Evolutionary conservation across 2,329 filamentous ascomycete species (phyloP).

Genomic region (Aspergillus sp.): DNA sequence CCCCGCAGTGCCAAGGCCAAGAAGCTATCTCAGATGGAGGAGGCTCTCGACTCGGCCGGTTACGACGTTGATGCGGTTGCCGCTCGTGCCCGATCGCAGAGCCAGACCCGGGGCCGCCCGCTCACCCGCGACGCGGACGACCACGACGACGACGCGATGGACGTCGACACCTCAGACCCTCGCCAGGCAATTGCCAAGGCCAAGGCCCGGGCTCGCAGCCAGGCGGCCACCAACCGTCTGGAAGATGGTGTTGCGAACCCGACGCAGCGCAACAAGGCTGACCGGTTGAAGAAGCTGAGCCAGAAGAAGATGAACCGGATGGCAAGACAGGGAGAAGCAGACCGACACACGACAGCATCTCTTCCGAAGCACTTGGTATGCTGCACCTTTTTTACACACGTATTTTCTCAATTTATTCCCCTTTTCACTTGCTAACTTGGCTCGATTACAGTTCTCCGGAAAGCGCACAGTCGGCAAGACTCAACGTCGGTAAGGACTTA

Average conservation of each 20-base stretch:
- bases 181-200: constrained; percentile 53
- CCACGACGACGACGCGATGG: constrained; percentile 65
- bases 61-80: constrained; percentile 71
- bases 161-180: constrained; percentile 33
- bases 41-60: constrained; percentile 74
- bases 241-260: constrained; percentile 56
- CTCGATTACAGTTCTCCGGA: constrained; percentile 58
- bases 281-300: constrained; percentile 75
- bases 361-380: constrained; percentile 85
- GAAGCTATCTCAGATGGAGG: constrained; percentile 78
- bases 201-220: constrained; percentile 59
- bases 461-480: constrained; percentile 95
- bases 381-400: constrained; percentile 15
- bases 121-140: constrained; percentile 57
- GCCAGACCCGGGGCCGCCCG: constrained; percentile 59
- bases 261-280: constrained; percentile 63
- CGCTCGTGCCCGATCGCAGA: constrained; percentile 60
- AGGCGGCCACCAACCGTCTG: constrained; percentile 42
- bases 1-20: constrained; percentile 74
- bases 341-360: constrained; percentile 75
- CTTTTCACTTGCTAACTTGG: constrained; percentile 8
- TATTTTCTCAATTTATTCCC: not conserved
- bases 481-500: constrained; percentile 30
- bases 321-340: constrained; percentile 92
- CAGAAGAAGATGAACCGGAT: constrained; percentile 99